Base-by-base conservation (phyloP, 352 stramenopile species). In the Phytophthora constricta region DNA sequence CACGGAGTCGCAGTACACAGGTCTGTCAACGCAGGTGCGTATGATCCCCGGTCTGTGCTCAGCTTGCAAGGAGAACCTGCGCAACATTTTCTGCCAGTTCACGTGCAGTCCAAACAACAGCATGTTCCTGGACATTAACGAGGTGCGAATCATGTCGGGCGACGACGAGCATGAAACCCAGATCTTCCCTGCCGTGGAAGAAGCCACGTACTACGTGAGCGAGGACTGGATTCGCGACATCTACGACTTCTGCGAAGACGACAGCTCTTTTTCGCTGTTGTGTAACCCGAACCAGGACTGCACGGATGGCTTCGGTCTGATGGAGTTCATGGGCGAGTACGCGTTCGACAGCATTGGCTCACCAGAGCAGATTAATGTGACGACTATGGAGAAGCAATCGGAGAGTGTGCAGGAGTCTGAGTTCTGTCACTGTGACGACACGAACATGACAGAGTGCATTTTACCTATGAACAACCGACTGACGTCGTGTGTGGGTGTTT, bases 101-200 rank as follows among this genome's bases (percentile, higher is more conserved):
- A 80, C 82, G 28, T 90, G 82, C 63, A 86, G 77, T 56, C 82
- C 82, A 16, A 87, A 83, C 70, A 87, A 90, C 68, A 83, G 76
- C 10, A 69, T 87, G 50, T 89, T 90, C 60, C 50, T 89, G 14
- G 76, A 86, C 42, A 49, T 87, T 13, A 73, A 76, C 23, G 74
- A 89, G 62, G 68, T 90, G 1, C 79, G 77, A 23, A 77, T 90
- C 31, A 65, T 86, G 72, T 27, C 62, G 20, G 74, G 77, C 19
- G 67, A 86, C 39, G 74, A 81, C 34, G 64, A 82, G 13, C 69
- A 86, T 31, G 41, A 47, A 19, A 61, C 39, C 7, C 67, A 72
- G 0, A 49, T 87, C 2, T 90, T 84, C 58, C 80, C 82, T 11
- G 77, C 79, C 9, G 68, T 87, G 16, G 78, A 89, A 63, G 73